Base-by-base conservation (phyloP, 352 stramenopile species). In the Pythium grandisporangium region DNA sequence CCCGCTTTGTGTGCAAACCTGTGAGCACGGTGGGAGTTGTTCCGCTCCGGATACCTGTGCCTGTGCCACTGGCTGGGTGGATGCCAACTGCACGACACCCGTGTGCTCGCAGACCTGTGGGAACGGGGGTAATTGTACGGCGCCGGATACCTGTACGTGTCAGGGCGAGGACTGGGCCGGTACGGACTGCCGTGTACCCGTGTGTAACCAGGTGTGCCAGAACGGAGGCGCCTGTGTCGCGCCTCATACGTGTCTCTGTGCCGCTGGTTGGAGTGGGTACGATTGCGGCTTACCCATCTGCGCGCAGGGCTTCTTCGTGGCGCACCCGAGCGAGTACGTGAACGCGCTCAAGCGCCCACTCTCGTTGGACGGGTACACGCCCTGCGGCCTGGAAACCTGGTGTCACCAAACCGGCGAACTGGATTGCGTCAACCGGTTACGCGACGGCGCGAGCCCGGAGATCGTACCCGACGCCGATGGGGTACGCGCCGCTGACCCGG, bases 51-150 rank as follows among this genome's bases (percentile, higher is more conserved):
- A 98, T 55, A 97, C 92, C 2, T 99, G 95, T 48, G 42, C 58
- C 2, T 99, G 95, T 54, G 26, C 51, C 8, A 42, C 46, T 6
- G 95, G 95, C 0, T 99, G 95, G 95, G 98, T 98, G 50, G 95
- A 98, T 48, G 43, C 84, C 0, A 98, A 98, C 58, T 99, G 95
- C 58, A 97, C 93, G 2, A 98, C 94, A 4, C 95, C 95, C 0
- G 92, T 98, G 17, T 98, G 95, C 46, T 43, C 66, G 6, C 85
- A 98, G 58, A 99, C 95, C 7, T 99, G 95, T 61, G 95, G 93
- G 0, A 99, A 99, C 58, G 83, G 85, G 14, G 95, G 88, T 0
- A 97, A 98, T 47, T 99, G 95, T 55, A 98, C 89, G 6, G 74
- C 69, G 3, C 87, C 93, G 0, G 71, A 95, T 52, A 84, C 60